Conservation (phyloP, 1,284 basidiomycete genomes). For the Flammula alnicola region DNA sequence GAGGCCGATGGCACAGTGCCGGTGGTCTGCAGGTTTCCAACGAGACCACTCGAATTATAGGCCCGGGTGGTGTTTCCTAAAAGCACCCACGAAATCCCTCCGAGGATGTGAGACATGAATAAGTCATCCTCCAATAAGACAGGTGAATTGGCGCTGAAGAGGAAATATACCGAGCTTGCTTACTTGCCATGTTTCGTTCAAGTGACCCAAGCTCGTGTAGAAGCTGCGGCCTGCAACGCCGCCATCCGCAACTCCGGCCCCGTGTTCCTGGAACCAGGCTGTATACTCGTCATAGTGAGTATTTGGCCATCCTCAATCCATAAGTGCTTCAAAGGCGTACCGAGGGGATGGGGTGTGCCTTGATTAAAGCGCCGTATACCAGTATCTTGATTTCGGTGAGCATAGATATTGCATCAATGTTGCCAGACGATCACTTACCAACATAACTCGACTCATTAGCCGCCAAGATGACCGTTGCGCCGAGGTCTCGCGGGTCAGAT, state of each 20-base stretch:
- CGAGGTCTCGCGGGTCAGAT: slow-evolving; percentile 70
- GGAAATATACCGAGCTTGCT: slow-evolving; percentile 17
- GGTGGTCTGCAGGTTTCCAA: slow-evolving; percentile 40
- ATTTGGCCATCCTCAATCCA: background rate
- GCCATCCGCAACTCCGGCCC: slow-evolving; percentile 56
- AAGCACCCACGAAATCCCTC: slow-evolving; percentile 76
- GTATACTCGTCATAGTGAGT: background rate
- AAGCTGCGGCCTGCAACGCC: slow-evolving; percentile 73
- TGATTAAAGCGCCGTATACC: slow-evolving; percentile 56
- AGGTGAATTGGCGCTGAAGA: background rate
- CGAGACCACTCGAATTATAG: slow-evolving; percentile 50
- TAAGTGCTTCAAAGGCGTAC: slow-evolving; percentile 38
- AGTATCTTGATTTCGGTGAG: slow-evolving; percentile 41
- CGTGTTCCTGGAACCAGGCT: slow-evolving; percentile 83
- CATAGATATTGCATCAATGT: no score
- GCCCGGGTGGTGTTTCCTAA: slow-evolving; percentile 63
- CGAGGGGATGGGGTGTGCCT: slow-evolving; percentile 68
- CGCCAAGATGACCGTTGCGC: slow-evolving; percentile 68
- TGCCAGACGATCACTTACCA: slow-evolving; percentile 54
- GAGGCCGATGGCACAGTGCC: no score
- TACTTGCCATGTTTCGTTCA: slow-evolving; percentile 72
- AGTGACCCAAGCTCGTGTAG: slow-evolving; percentile 81
- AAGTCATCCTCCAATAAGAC: slow-evolving; percentile 49
- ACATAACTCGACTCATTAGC: slow-evolving; percentile 71
- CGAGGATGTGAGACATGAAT: slow-evolving; percentile 73